These are phyloP conservation scores for Phlebiopsis flavidoalba DNA, from an alignment of 768 basidiomycete genomes.

Conservation along the genomic window DNA sequence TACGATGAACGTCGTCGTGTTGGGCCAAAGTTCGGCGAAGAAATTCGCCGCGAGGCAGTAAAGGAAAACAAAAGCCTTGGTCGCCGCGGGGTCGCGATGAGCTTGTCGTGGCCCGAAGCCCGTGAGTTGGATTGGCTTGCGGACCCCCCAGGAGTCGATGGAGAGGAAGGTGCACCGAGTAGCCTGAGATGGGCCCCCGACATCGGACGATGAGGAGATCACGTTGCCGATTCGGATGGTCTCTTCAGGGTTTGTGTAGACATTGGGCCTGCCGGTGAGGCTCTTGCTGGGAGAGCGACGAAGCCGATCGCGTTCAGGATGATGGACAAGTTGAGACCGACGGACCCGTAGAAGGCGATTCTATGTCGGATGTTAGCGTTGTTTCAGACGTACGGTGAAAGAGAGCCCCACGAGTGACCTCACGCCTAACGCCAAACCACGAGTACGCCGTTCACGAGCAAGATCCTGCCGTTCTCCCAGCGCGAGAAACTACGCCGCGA, in stretches of 20 bases:
- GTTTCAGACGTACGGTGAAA: too few relatives aligned
- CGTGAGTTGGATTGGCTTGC: too few relatives aligned
- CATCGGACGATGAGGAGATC: conserved; percentile 30
- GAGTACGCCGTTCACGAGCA: conserved; percentile 80
- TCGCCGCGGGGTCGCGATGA: conserved; percentile 21
- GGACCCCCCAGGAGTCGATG: conserved; percentile 32
- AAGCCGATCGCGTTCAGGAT: conserved; percentile 30
- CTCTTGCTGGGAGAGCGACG: conserved; percentile 8
- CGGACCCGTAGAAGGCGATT: conserved; percentile 45
- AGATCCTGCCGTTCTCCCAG: conserved; percentile 76
- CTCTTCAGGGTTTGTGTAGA: conserved; percentile 26
- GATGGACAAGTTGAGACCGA: conserved; percentile 41
- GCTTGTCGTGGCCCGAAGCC: conserved; percentile 25
- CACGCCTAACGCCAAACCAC: too few relatives aligned
- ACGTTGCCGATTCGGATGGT: conserved; percentile 29
- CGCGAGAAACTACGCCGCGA: conserved; percentile 59
- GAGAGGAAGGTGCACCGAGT: conserved; percentile 31
- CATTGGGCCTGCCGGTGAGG: conserved; percentile 1
- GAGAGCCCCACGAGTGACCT: too few relatives aligned
- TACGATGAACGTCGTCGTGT: conserved; percentile 39
- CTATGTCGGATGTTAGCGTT: conserved; percentile 3
- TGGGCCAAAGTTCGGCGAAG: conserved; percentile 44
- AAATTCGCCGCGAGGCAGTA: conserved; percentile 37
- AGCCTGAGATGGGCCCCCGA: too few relatives aligned
- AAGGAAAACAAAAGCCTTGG: conserved; percentile 30